Evolutionary conservation across 2,329 filamentous ascomycete genomes (phyloP), one percentile per base, ranked within the genome.

Genomic region (Xylaria arbuscula): DNA sequence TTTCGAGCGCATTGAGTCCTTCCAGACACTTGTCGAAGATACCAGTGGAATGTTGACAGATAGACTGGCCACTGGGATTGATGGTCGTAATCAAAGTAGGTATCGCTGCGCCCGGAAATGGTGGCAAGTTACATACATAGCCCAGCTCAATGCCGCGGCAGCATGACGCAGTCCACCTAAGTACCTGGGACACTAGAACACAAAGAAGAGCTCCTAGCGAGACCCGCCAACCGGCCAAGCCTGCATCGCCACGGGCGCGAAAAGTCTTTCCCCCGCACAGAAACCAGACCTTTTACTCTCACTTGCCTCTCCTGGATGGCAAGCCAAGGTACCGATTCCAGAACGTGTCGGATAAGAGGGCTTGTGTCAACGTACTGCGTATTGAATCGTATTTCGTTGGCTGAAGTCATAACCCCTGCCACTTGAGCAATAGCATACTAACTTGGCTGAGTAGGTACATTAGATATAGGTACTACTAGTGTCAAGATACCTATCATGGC

Each of bases 101-200:
- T 72, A 72, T 62, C 69, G 66, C 73, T 74, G 72, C 73, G 72
- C 72, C 71, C 69, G 68, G 51, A 66, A 60, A 62, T 53, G 45
- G 70, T 72, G 72, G 71, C 64, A 58, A 74, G 72, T 53, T 50
- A 73, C 69, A 72, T 72, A 65, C 69, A 72, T 72, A 65, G 68
- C 68, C 71, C 63, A 28, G 28, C 9, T 34, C 3, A 15, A 17
- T 45, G 48, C 50, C 62, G 55, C 24, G 48, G 62, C 56, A 55
- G 47, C 48, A 60, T 64, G 65, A 67, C 61, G 65, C 64, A 67
- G 48, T 50, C 24, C 8, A 8, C 5, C 19, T 28, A 28, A 28
- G 28, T 28, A 2, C 5, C 28, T 56, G 19, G 51, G 32, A 34
- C 22, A 45, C 45, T 47, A 47, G 45, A 19, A 47, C 45, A 28